A percentile compares a stretch with the other conserved stretches of the same genome.
Evolutionary conservation across 1,139 yeast genomes (phyloP).

Genomic region (Taiozyma sp.): DNA sequence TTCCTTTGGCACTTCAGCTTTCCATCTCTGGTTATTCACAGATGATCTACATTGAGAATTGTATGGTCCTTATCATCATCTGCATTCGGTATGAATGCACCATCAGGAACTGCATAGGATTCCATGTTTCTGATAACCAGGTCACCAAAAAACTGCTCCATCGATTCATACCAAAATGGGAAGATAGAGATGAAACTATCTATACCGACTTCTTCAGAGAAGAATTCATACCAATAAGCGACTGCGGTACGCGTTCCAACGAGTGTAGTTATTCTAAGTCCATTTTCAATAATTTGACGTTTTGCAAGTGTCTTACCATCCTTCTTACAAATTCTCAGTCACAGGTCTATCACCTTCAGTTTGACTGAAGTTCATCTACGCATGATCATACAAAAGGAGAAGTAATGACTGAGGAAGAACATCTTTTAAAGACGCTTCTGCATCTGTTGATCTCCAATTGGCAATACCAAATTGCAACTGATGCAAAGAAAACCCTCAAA

Average conservation of each 20-base stretch:
- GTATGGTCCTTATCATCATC: constrained; percentile 24
- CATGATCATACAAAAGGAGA: too few relatives aligned
- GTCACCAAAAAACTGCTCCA: constrained; percentile 25
- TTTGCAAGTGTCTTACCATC: constrained; percentile 23
- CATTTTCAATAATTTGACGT: constrained; percentile 27
- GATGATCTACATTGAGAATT: constrained; percentile 21
- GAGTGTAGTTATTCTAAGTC: constrained; percentile 28
- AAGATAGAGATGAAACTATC: constrained; percentile 28
- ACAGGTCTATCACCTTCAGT: constrained; percentile 28
- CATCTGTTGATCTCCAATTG: too few relatives aligned
- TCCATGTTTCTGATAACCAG: constrained; percentile 23
- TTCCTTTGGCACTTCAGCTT: constrained; percentile 10
- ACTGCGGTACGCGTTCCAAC: constrained; percentile 24
- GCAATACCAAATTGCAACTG: too few relatives aligned
- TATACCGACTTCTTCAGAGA: constrained; percentile 25
- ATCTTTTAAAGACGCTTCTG: too few relatives aligned
- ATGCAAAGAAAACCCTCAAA: too few relatives aligned
- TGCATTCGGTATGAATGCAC: constrained; percentile 21
- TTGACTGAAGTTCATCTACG: constrained; percentile 21
- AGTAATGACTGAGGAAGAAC: too few relatives aligned
- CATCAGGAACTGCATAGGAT: constrained; percentile 23
- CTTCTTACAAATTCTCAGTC: constrained; percentile 17
- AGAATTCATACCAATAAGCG: constrained; percentile 25
- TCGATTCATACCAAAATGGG: constrained; percentile 24
- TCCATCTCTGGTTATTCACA: constrained; percentile 32